These are phyloP conservation scores for Cordyceps farinosa DNA, from an alignment of 2,329 filamentous ascomycete genomes.

Conservation along the genomic window DNA sequence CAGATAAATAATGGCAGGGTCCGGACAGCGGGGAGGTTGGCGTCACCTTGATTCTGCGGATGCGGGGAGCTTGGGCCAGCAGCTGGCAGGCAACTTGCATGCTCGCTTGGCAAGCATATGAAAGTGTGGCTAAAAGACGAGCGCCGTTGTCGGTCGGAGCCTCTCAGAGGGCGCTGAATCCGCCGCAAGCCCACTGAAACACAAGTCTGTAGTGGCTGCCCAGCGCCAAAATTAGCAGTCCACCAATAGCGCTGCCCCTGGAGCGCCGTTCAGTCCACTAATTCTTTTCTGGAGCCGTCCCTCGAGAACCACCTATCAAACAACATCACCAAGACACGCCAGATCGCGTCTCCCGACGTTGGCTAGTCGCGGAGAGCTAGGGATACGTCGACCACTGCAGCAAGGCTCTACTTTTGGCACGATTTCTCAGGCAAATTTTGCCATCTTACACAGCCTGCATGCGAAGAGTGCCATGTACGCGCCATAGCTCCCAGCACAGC, in stretches of 20 bases:
- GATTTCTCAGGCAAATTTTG: not conserved
- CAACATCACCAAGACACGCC: conserved; percentile 12
- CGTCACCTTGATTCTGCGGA: conserved; percentile 11
- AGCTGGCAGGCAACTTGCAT: not conserved
- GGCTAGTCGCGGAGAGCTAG: not conserved
- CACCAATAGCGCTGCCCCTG: not conserved
- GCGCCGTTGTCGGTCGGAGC: conserved; percentile 3
- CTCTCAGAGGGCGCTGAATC: not conserved
- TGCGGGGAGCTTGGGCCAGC: conserved; percentile 27
- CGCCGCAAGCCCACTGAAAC: not conserved
- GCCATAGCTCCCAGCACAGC: not conserved
- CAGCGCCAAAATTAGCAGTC: not conserved
- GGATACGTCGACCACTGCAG: not conserved
- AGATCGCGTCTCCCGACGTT: not conserved
- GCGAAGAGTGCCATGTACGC: not conserved
- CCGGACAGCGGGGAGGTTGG: conserved; percentile 12
- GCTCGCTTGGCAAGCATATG: conserved; percentile 1
- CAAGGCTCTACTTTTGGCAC: not conserved
- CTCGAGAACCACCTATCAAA: not conserved
- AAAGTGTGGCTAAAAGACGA: not conserved
- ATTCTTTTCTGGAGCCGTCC: not conserved
- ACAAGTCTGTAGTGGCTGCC: not conserved
- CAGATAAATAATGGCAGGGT: not conserved
- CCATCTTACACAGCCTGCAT: not conserved
- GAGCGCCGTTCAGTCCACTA: not conserved